Percentiles rank a stretch among this genome's conserved stretches.
Evolutionary conservation across 2,329 filamentous ascomycete genomes (phyloP).

Genomic region (Alternaria panax): DNA sequence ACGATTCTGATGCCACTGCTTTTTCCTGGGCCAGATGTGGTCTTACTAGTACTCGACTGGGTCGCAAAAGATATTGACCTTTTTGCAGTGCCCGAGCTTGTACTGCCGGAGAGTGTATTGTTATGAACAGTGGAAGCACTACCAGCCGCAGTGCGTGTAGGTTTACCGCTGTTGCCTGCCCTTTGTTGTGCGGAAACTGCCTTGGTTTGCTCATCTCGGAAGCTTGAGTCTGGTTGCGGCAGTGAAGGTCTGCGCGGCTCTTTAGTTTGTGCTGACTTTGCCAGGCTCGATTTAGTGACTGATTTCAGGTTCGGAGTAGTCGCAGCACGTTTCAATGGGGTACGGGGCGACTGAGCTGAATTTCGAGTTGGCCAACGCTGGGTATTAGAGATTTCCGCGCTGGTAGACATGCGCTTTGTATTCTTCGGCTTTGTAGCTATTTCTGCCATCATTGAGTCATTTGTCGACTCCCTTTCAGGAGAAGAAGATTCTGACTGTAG

Average conservation of each 20-base stretch:
- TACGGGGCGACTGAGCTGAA: not conserved
- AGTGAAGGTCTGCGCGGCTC: not conserved
- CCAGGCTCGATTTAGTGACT: not conserved
- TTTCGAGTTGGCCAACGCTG: not conserved
- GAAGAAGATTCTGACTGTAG: conserved; percentile 27
- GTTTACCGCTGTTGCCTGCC: not conserved
- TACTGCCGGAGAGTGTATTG: not conserved
- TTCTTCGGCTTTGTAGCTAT: conserved; percentile 2
- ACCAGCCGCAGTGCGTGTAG: not conserved
- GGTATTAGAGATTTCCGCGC: not conserved
- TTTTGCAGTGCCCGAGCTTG: not conserved
- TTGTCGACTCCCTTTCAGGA: conserved; percentile 12
- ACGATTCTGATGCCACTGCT: conserved; percentile 34
- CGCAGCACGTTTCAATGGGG: not conserved
- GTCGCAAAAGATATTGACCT: not conserved
- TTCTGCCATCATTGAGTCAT: conserved; percentile 17
- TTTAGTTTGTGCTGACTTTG: not conserved
- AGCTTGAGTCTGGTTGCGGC: not conserved
- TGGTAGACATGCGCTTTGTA: not conserved
- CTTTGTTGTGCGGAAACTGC: not conserved
- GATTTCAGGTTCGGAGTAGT: not conserved
- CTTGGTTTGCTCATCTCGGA: not conserved
- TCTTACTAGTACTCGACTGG: not conserved
- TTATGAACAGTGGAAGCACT: not conserved
- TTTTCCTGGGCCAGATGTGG: conserved; percentile 1